Percentiles rank a stretch among this genome's conserved stretches.
Evolutionary conservation across 2,329 filamentous ascomycete species (phyloP).

Genomic region (Alternaria sp.): DNA sequence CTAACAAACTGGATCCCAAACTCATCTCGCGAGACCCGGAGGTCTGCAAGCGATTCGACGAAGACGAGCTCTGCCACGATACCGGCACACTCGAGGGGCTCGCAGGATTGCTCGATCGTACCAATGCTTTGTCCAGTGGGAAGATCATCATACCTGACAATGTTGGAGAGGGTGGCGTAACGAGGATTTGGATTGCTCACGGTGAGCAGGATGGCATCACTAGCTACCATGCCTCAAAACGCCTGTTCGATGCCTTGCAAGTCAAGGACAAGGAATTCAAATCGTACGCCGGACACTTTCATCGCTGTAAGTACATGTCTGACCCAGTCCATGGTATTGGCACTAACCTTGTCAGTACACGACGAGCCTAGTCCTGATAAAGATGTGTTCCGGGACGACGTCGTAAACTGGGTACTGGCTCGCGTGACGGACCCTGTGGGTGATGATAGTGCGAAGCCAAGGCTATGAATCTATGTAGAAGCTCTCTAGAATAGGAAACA

Average conservation of each 20-base stretch:
- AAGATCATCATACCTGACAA: constrained; percentile 54
- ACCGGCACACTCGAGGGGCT: constrained; percentile 86
- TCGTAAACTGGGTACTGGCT: constrained; percentile 44
- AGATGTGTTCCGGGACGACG: constrained; percentile 43
- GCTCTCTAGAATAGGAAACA: constrained; percentile 9
- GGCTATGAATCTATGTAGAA: constrained; percentile 30
- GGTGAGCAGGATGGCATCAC: constrained; percentile 77
- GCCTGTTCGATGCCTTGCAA: constrained; percentile 64
- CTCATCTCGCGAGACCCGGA: constrained; percentile 71
- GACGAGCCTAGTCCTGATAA: constrained; percentile 46
- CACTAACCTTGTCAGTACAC: constrained; percentile 41
- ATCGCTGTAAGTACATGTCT: constrained; percentile 62
- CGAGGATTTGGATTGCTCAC: constrained; percentile 74
- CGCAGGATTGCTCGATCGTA: constrained; percentile 77
- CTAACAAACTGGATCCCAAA: constrained; percentile 68
- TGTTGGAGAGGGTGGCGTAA: constrained; percentile 61
- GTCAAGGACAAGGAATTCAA: constrained; percentile 74
- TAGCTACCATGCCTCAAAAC: constrained; percentile 68
- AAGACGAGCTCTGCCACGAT: constrained; percentile 78
- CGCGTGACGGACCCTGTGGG: constrained; percentile 40
- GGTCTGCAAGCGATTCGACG: constrained; percentile 64
- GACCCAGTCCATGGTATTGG: background rate
- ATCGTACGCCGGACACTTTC: constrained; percentile 77
- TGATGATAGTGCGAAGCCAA: constrained; percentile 39
- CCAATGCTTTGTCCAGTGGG: constrained; percentile 64